Evolutionary conservation across 2,329 filamentous ascomycete species (phyloP).

Genomic region (Botrytis medusae): DNA sequence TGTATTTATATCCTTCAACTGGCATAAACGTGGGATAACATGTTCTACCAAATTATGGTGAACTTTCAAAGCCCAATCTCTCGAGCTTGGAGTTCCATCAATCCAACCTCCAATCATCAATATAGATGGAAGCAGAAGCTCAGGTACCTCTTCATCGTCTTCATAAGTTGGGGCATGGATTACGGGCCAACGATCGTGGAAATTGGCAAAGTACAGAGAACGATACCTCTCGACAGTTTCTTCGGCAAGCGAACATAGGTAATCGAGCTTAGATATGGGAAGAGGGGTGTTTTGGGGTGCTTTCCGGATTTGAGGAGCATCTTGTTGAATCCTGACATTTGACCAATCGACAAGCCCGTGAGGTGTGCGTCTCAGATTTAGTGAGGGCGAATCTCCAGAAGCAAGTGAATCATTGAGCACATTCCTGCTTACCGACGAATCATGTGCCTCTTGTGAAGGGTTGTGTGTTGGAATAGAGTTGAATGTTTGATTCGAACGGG

Average conservation of each 20-base stretch:
- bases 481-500: too few species aligned
- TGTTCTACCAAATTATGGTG: slow-evolving; percentile 40
- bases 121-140: slow-evolving; percentile 38
- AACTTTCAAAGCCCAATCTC: slow-evolving; percentile 36
- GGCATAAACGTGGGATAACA: slow-evolving; percentile 29
- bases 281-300: background rate
- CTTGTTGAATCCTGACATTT: slow-evolving; percentile 24
- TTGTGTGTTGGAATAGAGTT: background rate
- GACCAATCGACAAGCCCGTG: slow-evolving; percentile 27
- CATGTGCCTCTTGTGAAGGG: background rate
- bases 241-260: slow-evolving; percentile 18
- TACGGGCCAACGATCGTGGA: slow-evolving; percentile 46
- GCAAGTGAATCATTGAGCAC: background rate
- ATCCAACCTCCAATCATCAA: slow-evolving; percentile 46
- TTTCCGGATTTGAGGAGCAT: slow-evolving; percentile 6
- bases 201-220: slow-evolving; percentile 43
- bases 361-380: background rate
- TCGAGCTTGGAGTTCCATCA: slow-evolving; percentile 35
- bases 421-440: background rate
- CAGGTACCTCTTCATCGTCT: slow-evolving; percentile 33
- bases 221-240: slow-evolving; percentile 26
- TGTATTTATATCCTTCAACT: slow-evolving; percentile 38
- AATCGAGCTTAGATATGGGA: background rate
- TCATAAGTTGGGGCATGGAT: slow-evolving; percentile 44
- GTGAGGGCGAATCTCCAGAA: background rate